Conservation (phyloP, 1,284 basidiomycete species). For the Marasmius tenuissimus region DNA sequence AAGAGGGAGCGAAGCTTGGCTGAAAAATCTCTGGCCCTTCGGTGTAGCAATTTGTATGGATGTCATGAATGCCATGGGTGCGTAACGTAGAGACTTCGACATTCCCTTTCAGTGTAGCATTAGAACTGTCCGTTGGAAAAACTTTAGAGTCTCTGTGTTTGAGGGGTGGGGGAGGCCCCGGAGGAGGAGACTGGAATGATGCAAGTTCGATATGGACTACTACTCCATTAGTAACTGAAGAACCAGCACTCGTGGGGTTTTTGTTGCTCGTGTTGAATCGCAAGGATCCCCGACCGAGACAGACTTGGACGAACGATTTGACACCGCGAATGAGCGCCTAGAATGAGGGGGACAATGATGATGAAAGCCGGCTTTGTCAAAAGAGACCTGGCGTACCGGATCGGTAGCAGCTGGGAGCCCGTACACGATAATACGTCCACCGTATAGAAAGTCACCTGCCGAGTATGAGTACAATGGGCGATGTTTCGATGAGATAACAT, state of each 20-base stretch:
- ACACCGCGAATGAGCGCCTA: conserved; percentile 9
- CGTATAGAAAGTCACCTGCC: conserved; percentile 19
- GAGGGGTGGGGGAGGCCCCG: not conserved
- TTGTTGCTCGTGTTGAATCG: not conserved
- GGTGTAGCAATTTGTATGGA: not conserved
- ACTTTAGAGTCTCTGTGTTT: not conserved
- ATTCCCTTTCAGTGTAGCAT: not conserved
- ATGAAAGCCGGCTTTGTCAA: not conserved
- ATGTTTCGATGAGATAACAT: not conserved
- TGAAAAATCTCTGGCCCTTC: not conserved
- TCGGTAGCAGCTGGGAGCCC: conserved; percentile 22
- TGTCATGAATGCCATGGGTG: not conserved
- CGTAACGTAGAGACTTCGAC: not conserved
- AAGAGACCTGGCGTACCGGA: conserved; percentile 16
- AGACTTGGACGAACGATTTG: conserved; percentile 1
- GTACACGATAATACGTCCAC: conserved; percentile 23
- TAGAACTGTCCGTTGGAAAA: not conserved
- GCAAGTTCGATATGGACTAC: not conserved
- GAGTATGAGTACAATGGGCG: conserved; percentile 3
- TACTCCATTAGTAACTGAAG: not conserved
- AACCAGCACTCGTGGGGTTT: not conserved
- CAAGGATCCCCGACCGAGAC: not conserved
- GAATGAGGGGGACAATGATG: not conserved
- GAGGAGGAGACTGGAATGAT: not conserved
- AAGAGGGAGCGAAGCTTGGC: not conserved